A percentile compares a stretch with the other conserved stretches of the same genome.
Evolutionary conservation across 805 yeast genomes (phyloP).

Genomic region (Candida rishiriensis): DNA sequence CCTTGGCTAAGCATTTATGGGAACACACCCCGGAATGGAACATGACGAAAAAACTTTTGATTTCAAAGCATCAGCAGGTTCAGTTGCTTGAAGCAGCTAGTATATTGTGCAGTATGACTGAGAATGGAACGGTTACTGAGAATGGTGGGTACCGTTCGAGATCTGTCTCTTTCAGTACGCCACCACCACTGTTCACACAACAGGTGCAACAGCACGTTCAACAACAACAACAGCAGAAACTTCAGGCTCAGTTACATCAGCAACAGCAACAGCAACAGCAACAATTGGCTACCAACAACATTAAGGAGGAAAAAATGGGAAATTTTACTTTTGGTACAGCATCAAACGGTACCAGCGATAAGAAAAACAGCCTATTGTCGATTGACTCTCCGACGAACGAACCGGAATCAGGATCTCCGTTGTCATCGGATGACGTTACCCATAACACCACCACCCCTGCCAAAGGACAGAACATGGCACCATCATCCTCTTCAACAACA

Average conservation of each 20-base stretch:
- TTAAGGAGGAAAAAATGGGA: too few species aligned
- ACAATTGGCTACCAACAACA: not conserved
- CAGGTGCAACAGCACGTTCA: constrained; percentile 7
- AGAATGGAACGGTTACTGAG: constrained; percentile 21
- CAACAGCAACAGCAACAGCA: constrained; percentile 2
- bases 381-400: constrained; percentile 7
- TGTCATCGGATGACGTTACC: constrained; percentile 15
- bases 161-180: constrained; percentile 16
- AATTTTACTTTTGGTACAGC: too few species aligned
- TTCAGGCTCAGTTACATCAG: not conserved
- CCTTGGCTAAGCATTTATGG: constrained; percentile 88
- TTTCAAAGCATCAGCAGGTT: constrained; percentile 86
- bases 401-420: constrained; percentile 10
- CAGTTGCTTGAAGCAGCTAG: constrained; percentile 77
- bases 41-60: constrained; percentile 71
- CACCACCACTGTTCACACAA: constrained; percentile 13
- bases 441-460: constrained; percentile 10
- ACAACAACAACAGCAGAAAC: constrained; percentile 2
- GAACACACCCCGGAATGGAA: constrained; percentile 96
- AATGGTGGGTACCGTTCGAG: constrained; percentile 13
- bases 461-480: not conserved
- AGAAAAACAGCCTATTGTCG: constrained; percentile 7
- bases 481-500: constrained; percentile 5
- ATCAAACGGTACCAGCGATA: too few species aligned
- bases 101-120: constrained; percentile 72